Evolutionary conservation across 129 eudicot genomes (phyloP), one percentile per base, ranked within the genome.

Genomic region (Pittosporum tobira): DNA sequence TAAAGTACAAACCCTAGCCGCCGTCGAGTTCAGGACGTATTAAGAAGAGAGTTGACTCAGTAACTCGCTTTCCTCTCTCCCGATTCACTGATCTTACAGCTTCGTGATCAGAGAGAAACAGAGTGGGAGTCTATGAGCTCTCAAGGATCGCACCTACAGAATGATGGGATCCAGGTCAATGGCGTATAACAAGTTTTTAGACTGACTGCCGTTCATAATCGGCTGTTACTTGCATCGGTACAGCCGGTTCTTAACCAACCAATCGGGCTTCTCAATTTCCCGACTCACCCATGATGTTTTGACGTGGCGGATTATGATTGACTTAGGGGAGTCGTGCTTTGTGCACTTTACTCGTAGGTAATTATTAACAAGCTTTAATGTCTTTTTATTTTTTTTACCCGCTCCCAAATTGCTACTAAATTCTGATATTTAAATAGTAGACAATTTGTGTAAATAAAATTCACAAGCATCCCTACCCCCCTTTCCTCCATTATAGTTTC

Each of bases 111-210:
- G 15, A 44, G 13, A 4, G 26, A 22, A 19, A 16, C 24, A 23
- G 9, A 27, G 58, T 23, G 73, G 31, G 47, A 53, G 74, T 69
- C 74, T 51, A 69, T 69, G 11, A 51, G 16, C 46, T 60, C 67
- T 69, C 74, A 69, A 48, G 67, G 51, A 60, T 61, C 67, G 74
- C 67, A 69, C 53, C 20, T 49, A 51, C 67, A 69, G 54, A 50
- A 19, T 69, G 61, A 37, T 49, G 61, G 60, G 67, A 69, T 59
- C 61, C 14, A 59, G 34, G 47, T 36, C 60, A 50, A 50, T 16
- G 38, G 23, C 9, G 11, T n/a, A 6, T 29, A 45, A 47, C 57
- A 18, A 31, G 56, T 62, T 29, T 46, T 47, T 54, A 1, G 5
- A 28, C 23, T 43, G 14, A 3, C 42, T 16, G 11, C 29, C 28